Conservation (phyloP, 116 monocot species). For the Cymodocea nodosa region DNA sequence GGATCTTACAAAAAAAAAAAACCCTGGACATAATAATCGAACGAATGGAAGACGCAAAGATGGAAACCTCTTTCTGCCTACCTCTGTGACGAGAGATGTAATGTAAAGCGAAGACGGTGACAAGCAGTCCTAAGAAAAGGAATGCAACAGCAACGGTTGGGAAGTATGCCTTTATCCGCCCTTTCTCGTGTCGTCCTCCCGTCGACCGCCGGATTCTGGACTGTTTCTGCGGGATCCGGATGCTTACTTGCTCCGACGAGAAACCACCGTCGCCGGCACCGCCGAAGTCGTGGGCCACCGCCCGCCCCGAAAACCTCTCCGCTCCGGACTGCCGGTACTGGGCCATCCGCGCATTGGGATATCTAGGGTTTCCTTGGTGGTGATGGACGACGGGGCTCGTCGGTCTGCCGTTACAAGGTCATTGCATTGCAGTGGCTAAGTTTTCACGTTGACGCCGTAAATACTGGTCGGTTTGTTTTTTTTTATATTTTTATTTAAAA, state of each 20-base stretch:
- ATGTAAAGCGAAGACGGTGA: slow-evolving; percentile 22
- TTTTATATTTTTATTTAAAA: too few species aligned
- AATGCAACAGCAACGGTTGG: slow-evolving; percentile 11
- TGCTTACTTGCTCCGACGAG: slow-evolving; percentile 21
- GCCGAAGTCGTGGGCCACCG: slow-evolving; percentile 4
- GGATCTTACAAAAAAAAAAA: too few species aligned
- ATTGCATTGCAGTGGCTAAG: too few species aligned
- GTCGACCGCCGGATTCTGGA: slow-evolving; percentile 8
- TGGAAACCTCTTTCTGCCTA: background rate
- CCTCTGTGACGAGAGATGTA: slow-evolving; percentile 23
- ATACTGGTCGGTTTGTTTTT: too few species aligned
- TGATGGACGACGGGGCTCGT: too few species aligned
- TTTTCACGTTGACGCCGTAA: too few species aligned
- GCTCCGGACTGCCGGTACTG: too few species aligned
- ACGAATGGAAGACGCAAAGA: too few species aligned
- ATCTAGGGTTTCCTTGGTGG: background rate
- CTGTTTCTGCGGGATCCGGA: slow-evolving; percentile 33
- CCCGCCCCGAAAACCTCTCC: slow-evolving; percentile 15
- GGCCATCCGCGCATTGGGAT: slow-evolving; percentile 29
- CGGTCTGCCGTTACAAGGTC: too few species aligned
- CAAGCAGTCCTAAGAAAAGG: slow-evolving; percentile 18
- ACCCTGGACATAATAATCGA: too few species aligned
- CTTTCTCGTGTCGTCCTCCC: slow-evolving; percentile 2
- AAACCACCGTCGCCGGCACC: background rate
- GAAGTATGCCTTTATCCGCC: slow-evolving; percentile 3